Percentiles rank a stretch among this genome's conserved stretches.
Conservation (phyloP, 2,329 filamentous ascomycete species). For the Paracoccidioides lutzii region DNA sequence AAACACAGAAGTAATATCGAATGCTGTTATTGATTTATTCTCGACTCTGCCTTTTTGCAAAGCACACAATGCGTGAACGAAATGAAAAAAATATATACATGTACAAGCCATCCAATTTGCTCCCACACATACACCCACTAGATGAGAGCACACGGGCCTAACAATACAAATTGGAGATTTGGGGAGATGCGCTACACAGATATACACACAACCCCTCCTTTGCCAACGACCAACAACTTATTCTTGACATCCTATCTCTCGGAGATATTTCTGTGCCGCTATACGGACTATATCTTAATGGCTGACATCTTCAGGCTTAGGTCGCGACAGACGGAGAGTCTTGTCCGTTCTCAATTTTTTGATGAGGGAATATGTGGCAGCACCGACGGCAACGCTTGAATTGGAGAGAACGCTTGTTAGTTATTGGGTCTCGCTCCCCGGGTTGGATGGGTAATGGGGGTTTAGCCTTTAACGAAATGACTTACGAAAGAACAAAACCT, state of each 20-base stretch:
- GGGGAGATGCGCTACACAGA: neutral
- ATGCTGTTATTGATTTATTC: neutral
- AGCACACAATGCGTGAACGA: neutral
- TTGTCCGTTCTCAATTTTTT: conserved; percentile 82
- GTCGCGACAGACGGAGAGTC: conserved; percentile 74
- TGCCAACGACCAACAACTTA: conserved; percentile 1
- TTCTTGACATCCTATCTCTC: neutral
- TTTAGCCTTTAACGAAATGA: conserved; percentile 7
- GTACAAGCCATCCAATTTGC: neutral
- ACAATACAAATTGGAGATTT: conserved; percentile 7
- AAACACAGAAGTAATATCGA: neutral
- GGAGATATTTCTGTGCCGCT: neutral
- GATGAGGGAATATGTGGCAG: conserved; percentile 67
- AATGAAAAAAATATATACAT: neutral
- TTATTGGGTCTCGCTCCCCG: neutral
- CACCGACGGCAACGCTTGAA: conserved; percentile 52
- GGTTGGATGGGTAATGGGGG: conserved; percentile 6
- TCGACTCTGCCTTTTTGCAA: neutral
- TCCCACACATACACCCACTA: neutral
- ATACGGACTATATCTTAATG: conserved; percentile 10
- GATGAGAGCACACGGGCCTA: neutral
- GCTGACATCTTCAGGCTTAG: conserved; percentile 38
- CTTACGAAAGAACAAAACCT: conserved; percentile 82
- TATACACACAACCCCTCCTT: neutral
- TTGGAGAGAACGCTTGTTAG: conserved; percentile 11